These are phyloP conservation scores for Tolypocladium capitatum DNA, from an alignment of 2,329 filamentous ascomycete genomes.

Conservation along the genomic window DNA sequence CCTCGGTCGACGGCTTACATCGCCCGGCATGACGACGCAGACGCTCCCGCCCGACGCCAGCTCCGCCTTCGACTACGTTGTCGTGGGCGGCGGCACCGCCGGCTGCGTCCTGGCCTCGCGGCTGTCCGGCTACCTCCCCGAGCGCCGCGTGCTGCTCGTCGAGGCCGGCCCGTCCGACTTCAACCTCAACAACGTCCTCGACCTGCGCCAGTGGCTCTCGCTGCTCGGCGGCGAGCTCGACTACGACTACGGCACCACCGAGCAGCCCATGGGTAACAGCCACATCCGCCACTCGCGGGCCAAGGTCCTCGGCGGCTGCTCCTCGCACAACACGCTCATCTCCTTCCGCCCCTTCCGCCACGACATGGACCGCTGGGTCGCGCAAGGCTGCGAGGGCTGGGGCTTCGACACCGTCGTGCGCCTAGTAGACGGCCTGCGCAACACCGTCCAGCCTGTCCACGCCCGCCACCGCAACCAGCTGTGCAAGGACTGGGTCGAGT, in stretches of 20 bases:
- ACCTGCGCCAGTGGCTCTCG: conserved; percentile 76
- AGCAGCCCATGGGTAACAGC: conserved; percentile 86
- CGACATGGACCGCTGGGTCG: conserved; percentile 75
- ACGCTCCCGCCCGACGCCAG: conserved; percentile 50
- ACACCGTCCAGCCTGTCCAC: conserved; percentile 84
- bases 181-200: conserved; percentile 74
- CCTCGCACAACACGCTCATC: conserved; percentile 87
- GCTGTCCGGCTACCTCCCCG: conserved; percentile 68
- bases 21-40: conserved; percentile 47
- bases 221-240: conserved; percentile 79
- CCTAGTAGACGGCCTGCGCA: conserved; percentile 69
- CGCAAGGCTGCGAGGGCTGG: conserved; percentile 73
- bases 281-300: conserved; percentile 85
- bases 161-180: conserved; percentile 85
- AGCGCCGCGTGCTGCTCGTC: conserved; percentile 69
- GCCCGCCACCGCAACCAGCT: conserved; percentile 77
- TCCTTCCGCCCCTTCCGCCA: conserved; percentile 86
- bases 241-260: conserved; percentile 80
- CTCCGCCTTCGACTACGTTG: conserved; percentile 68
- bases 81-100: conserved; percentile 75
- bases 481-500: conserved; percentile 78
- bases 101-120: conserved; percentile 75
- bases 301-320: conserved; percentile 86
- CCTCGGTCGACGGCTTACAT: no score
- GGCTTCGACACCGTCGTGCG: conserved; percentile 74